phyloP scores from a whole-genome alignment of 495 filamentous ascomycete species.

The Talaromyces borbonicus region DNA sequence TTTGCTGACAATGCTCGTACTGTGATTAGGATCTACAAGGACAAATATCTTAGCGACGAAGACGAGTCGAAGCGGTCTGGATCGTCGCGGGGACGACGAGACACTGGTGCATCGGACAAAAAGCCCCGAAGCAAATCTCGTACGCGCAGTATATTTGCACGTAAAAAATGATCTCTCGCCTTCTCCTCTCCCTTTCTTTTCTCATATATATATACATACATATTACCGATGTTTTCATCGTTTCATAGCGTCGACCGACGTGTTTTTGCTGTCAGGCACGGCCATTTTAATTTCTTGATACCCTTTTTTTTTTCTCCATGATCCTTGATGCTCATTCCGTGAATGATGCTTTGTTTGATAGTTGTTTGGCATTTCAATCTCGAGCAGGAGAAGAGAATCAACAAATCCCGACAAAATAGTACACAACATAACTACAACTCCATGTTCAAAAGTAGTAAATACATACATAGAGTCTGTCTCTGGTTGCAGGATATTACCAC shows the following conservation, averaged over 20 bases:
- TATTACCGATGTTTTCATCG: not conserved
- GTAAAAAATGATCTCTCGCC: slow-evolving; percentile 46
- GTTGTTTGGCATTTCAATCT: too few relatives aligned
- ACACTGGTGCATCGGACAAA: slow-evolving; percentile 39
- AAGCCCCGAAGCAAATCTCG: slow-evolving; percentile 54
- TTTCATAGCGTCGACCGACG: not conserved
- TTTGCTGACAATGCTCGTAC: too few relatives aligned
- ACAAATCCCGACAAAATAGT: too few relatives aligned
- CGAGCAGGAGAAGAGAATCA: too few relatives aligned
- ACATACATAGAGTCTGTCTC: too few relatives aligned
- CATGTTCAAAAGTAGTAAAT: too few relatives aligned
- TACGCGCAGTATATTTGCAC: slow-evolving; percentile 56
- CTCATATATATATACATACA: not conserved
- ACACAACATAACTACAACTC: too few relatives aligned
- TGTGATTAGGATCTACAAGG: slow-evolving; percentile 75
- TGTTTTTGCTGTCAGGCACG: not conserved
- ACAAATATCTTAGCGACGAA: slow-evolving; percentile 82
- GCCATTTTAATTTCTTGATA: slow-evolving; percentile 5
- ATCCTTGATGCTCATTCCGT: slow-evolving; percentile 4
- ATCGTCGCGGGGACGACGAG: slow-evolving; percentile 28
- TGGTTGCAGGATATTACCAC: too few relatives aligned
- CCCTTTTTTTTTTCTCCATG: slow-evolving; percentile 2
- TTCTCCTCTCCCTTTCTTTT: too few relatives aligned
- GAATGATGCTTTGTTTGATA: slow-evolving; percentile 5
- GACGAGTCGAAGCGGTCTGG: slow-evolving; percentile 29